Evolutionary conservation across 306 rosid species (phyloP), one percentile per base, ranked within the genome.

Genomic region (Delonix regia): DNA sequence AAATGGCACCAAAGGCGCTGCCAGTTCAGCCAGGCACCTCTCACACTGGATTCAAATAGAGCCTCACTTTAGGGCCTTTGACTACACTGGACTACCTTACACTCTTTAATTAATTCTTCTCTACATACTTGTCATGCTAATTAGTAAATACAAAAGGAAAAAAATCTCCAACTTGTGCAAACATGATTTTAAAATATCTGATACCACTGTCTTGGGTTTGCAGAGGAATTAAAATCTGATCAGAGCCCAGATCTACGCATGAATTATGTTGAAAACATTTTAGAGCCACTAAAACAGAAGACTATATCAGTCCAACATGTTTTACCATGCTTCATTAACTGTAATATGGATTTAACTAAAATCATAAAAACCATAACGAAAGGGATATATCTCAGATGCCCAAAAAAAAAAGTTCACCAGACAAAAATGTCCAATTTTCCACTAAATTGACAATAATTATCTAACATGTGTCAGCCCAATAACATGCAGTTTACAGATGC

Each of bases 391-490:
- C 24, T 55, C 14, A 36, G 27, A 74, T 45, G 57, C 77, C n/a
- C n/a, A n/a, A n/a, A 55, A 14, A 5, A 11, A 11, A 7, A 8
- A 28, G 59, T 52, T 53, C 18, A 2, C 42, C 42, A 61, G 28
- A 45, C 28, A 65, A 19, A 80, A 68, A 36, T 25, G 21, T 55
- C 28, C 1, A 57, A 21, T 28, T 0, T 15, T 51, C 52, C 64
- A 61, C 78, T 30, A 74, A 63, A 73, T 38, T 10, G 30, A 62
- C 39, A 55, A 62, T 33, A n/a, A n/a, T 41, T 27, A 41, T 51
- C 18, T 28, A 51, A 67, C 14, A 52, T 59, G 18, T 44, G 51
- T 12, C 70, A 73, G 13, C 53, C 9, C 27, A 39, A 52, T 18
- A 21, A 59, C 25, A 63, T 39, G 67, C 38, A 72, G 13, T 22